These are phyloP conservation scores for Hypholoma sublateritium DNA, from an alignment of 768 basidiomycete genomes.

Conservation along the genomic window DNA sequence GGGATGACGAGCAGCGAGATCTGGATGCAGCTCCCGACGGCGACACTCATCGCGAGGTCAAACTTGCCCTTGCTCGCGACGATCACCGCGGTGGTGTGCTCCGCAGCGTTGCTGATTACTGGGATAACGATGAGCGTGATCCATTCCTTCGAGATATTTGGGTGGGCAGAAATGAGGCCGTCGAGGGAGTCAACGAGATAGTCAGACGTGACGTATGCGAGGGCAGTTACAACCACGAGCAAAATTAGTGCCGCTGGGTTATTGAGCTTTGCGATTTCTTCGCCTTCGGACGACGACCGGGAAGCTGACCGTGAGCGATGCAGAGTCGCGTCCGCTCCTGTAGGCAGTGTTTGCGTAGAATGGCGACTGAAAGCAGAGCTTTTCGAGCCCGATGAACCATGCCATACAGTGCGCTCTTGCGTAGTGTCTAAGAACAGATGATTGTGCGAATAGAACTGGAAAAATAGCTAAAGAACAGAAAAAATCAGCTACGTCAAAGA, in stretches of 20 bases:
- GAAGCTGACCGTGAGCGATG: slow-evolving; percentile 14
- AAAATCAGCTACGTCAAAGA: background rate
- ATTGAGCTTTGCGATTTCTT: slow-evolving; percentile 35
- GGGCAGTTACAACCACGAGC: slow-evolving; percentile 30
- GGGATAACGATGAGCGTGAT: slow-evolving; percentile 46
- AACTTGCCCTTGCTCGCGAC: slow-evolving; percentile 43
- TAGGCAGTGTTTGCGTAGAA: slow-evolving; percentile 25
- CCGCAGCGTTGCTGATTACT: slow-evolving; percentile 40
- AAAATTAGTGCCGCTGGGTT: slow-evolving; percentile 30
- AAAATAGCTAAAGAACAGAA: slow-evolving; percentile 37
- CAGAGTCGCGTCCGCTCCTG: slow-evolving; percentile 13
- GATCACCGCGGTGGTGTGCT: slow-evolving; percentile 41
- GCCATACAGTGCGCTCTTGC: slow-evolving; percentile 22
- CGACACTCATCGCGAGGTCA: slow-evolving; percentile 42
- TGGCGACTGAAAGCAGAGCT: slow-evolving; percentile 7
- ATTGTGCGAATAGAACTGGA: slow-evolving; percentile 56
- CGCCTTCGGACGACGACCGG: slow-evolving; percentile 12
- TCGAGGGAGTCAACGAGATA: slow-evolving; percentile 40
- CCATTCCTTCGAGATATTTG: slow-evolving; percentile 42
- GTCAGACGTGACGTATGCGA: slow-evolving; percentile 43
- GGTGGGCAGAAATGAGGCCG: slow-evolving; percentile 36
- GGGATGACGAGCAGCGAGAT: slow-evolving; percentile 44
- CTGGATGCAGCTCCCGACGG: slow-evolving; percentile 43
- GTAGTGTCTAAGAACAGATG: slow-evolving; percentile 40
- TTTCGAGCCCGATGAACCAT: slow-evolving; percentile 12